phyloP scores from a whole-genome alignment of 2,329 filamentous ascomycete species.

The Metarhizium sp. region DNA sequence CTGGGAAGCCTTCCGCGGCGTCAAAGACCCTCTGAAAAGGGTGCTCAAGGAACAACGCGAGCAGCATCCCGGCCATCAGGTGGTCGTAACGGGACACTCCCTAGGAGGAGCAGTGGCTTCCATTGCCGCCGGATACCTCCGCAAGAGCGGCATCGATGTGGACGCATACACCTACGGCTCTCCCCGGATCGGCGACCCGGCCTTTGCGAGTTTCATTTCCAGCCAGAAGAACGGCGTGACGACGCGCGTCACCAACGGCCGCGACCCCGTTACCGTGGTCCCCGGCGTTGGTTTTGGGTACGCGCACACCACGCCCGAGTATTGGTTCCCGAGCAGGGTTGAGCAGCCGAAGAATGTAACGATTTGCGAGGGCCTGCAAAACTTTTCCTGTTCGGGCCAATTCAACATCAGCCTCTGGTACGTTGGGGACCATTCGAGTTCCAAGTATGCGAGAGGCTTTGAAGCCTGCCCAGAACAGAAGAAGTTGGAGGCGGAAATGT shows the following conservation, averaged over 20 bases:
- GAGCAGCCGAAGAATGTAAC: neutral
- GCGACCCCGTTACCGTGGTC: neutral
- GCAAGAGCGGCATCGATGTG: constrained; percentile 31
- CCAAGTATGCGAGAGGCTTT: neutral
- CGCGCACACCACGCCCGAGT: constrained; percentile 1
- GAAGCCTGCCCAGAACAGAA: neutral
- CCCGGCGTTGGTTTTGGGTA: neutral
- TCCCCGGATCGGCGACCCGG: constrained; percentile 53
- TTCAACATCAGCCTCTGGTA: neutral
- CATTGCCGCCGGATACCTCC: constrained; percentile 48
- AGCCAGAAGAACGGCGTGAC: neutral
- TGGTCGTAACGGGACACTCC: constrained; percentile 60
- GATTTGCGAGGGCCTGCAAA: neutral
- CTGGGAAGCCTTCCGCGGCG: neutral
- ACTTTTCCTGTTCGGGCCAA: neutral
- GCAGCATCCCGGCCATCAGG: constrained; percentile 1
- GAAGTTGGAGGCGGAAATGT: neutral
- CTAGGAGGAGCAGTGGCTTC: constrained; percentile 57
- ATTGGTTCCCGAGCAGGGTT: neutral
- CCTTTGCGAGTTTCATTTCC: constrained; percentile 26
- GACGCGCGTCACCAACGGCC: neutral
- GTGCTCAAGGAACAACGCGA: neutral
- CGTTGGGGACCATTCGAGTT: neutral
- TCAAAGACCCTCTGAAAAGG: neutral
- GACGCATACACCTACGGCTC: constrained; percentile 59